phyloP scores from a whole-genome alignment of 2,329 filamentous ascomycete species.

The Madurella fahalii region DNA sequence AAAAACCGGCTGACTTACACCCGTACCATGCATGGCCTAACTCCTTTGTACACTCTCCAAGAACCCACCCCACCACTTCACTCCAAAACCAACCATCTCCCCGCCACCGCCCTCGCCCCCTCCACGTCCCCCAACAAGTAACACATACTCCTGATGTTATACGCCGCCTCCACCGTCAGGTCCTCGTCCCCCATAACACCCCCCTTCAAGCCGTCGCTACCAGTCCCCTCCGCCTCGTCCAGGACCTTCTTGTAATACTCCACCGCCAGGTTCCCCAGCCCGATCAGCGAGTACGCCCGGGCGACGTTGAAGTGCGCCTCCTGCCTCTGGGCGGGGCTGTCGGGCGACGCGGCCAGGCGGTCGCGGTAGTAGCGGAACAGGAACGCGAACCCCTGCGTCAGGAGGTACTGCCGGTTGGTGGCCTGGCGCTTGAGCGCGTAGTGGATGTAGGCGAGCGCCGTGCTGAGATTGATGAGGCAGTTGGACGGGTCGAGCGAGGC shows the following conservation, averaged over 20 bases:
- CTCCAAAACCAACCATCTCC: slow-evolving; percentile 49
- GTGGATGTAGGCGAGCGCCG: slow-evolving; percentile 82
- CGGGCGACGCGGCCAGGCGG: slow-evolving; percentile 35
- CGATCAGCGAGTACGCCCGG: slow-evolving; percentile 70
- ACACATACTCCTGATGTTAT: slow-evolving; percentile 66
- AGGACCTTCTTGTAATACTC: slow-evolving; percentile 60
- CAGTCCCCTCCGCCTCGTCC: slow-evolving; percentile 32
- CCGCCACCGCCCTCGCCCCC: slow-evolving; percentile 57
- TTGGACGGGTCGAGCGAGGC: slow-evolving; percentile 72
- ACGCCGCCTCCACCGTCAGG: slow-evolving; percentile 67
- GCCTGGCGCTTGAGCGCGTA: slow-evolving; percentile 84
- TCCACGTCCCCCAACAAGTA: slow-evolving; percentile 59
- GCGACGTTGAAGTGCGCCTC: slow-evolving; percentile 82
- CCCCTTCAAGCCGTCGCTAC: slow-evolving; percentile 13
- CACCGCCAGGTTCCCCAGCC: slow-evolving; percentile 67
- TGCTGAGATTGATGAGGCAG: slow-evolving; percentile 71
- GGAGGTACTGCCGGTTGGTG: slow-evolving; percentile 83
- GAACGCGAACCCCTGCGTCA: slow-evolving; percentile 81
- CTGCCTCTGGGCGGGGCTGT: slow-evolving; percentile 47
- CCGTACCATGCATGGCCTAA: neutral
- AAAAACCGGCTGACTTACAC: neutral
- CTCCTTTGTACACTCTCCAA: neutral
- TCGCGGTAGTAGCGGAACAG: slow-evolving; percentile 68
- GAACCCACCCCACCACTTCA: slow-evolving; percentile 14
- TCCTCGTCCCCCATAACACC: slow-evolving; percentile 44